Percentiles rank a stretch among this genome's conserved stretches.
phyloP scores from a whole-genome alignment of 2,329 filamentous ascomycete species.

The Neonectria sp. region DNA sequence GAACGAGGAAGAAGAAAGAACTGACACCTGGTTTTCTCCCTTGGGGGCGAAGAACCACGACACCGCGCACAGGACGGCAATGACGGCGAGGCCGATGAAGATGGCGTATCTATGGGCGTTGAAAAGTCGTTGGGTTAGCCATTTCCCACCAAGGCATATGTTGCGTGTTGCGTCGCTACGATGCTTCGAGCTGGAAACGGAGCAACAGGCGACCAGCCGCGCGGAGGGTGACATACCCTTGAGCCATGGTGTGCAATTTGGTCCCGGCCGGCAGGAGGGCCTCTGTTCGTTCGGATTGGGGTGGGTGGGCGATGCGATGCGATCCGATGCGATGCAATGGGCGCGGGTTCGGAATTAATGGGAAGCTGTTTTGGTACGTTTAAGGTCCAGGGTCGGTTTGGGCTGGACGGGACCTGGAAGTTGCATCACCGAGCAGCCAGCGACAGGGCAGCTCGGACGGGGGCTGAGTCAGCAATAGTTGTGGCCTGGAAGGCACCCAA shows the following conservation, averaged over 20 bases:
- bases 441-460: conserved; percentile 10
- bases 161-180: conserved; percentile 21
- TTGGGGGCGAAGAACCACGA: conserved; percentile 95
- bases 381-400: conserved; percentile 30
- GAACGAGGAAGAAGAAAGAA: conserved; percentile 25
- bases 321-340: conserved; percentile 5
- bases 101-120: conserved; percentile 80
- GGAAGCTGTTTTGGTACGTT: conserved; percentile 28
- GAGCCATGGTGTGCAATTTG: conserved; percentile 44
- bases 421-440: conserved; percentile 42
- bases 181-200: conserved; percentile 8
- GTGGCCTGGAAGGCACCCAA: conserved; percentile 14
- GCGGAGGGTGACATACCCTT: conserved; percentile 41
- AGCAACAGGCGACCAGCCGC: background rate
- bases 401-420: conserved; percentile 27
- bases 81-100: conserved; percentile 88
- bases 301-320: conserved; percentile 8
- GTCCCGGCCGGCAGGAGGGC: conserved; percentile 44
- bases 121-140: conserved; percentile 34
- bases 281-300: conserved; percentile 14
- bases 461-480: conserved; percentile 32
- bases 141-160: conserved; percentile 32
- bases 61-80: conserved; percentile 80
- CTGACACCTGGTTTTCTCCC: conserved; percentile 96
- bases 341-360: conserved; percentile 20